phyloP scores from a whole-genome alignment of 2,329 filamentous ascomycete species.

The Onygena corvina region DNA sequence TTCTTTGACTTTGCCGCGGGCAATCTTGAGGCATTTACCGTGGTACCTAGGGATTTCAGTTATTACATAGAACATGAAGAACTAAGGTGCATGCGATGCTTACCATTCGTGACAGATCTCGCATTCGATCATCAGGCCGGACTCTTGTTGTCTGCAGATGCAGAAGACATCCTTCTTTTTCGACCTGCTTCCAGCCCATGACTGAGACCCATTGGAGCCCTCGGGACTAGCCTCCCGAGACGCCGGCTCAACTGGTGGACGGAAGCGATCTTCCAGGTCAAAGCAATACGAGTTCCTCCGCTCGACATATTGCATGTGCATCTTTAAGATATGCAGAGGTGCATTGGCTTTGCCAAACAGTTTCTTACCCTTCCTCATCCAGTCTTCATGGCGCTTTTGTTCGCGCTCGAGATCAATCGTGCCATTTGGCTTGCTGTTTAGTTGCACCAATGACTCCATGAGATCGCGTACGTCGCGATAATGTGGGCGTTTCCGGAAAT shows the following conservation, averaged over 20 bases:
- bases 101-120: conserved; percentile 96
- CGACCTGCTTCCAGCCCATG: conserved; percentile 40
- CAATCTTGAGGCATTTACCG: conserved; percentile 95
- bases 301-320: conserved; percentile 85
- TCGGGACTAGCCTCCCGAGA: conserved; percentile 66
- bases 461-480: conserved; percentile 86
- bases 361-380: conserved; percentile 98
- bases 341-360: conserved; percentile 97
- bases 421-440: conserved; percentile 84
- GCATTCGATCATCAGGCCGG: conserved; percentile 99
- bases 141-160: conserved; percentile 84
- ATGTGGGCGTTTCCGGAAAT: conserved; percentile 67
- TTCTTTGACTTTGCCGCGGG: conserved; percentile 92
- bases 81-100: conserved; percentile 24
- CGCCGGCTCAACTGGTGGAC: conserved; percentile 80
- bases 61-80: conserved; percentile 7
- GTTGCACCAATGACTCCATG: conserved; percentile 71
- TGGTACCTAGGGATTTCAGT: conserved; percentile 57
- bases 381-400: conserved; percentile 90
- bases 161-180: conserved; percentile 76
- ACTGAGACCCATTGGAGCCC: conserved; percentile 39
- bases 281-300: conserved; percentile 87
- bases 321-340: conserved; percentile 85
- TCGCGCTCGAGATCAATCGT: conserved; percentile 90
- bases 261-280: conserved; percentile 75